phyloP scores from a whole-genome alignment of 2,329 filamentous ascomycete genomes.

The Fusarium succisae region DNA sequence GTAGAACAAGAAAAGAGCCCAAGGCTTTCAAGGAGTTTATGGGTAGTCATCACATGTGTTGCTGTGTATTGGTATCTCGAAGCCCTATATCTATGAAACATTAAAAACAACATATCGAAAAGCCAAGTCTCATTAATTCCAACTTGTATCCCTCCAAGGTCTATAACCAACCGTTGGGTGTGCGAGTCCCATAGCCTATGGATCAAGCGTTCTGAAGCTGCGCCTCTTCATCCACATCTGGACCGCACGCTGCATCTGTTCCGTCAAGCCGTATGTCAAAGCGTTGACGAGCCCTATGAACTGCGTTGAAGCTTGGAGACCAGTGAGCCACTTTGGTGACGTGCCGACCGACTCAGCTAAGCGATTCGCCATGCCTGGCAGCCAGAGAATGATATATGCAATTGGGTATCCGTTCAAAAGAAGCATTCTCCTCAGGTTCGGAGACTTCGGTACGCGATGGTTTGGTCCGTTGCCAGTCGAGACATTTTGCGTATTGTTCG shows the following conservation, averaged over 20 bases:
- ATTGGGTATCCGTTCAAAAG: background rate
- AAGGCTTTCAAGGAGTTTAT: fast-evolving
- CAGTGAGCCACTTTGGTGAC: background rate
- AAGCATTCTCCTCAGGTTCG: background rate
- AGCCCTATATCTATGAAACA: background rate
- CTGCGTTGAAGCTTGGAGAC: background rate
- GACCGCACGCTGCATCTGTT: background rate
- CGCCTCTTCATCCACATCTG: background rate
- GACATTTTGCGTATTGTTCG: background rate
- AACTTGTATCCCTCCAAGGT: fast-evolving
- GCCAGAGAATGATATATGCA: background rate
- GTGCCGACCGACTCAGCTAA: background rate
- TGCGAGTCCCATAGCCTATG: background rate
- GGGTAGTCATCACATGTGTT: fast-evolving
- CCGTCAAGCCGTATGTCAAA: background rate
- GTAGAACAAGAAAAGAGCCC: fast-evolving
- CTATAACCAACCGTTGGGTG: background rate
- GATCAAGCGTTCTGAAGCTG: background rate
- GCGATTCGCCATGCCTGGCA: background rate
- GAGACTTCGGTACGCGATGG: background rate
- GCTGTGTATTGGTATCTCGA: background rate
- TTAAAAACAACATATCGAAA: fast-evolving
- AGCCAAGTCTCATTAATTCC: background rate
- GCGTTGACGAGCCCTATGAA: background rate
- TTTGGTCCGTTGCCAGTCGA: background rate